Evolutionary conservation across 495 filamentous ascomycete species (phyloP), one percentile per base, ranked within the genome.

Genomic region (Aspergillus kassunensis): DNA sequence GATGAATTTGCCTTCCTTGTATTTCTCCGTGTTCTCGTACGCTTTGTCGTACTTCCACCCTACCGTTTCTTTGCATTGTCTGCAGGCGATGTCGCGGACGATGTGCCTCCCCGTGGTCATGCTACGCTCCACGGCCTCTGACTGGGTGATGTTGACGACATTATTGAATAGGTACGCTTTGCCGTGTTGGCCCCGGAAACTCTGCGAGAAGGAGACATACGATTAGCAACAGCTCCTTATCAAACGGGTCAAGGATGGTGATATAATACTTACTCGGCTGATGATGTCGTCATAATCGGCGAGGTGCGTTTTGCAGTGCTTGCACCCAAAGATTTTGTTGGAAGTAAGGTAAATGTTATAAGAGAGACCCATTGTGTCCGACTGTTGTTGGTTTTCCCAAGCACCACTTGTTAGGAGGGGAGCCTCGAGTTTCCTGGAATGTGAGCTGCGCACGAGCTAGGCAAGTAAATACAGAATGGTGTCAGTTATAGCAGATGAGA

Each of bases 41-140:
- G 93, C 93, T 72, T 95, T 95, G 69, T 98, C 93, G 72, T 98
- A 98, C 73, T 96, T 98, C 93, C 93, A 98, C 20, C 93, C 93
- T 46, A 98, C 93, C 42, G 85, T 88, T 65, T 88, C 85, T 58
- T 84, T 85, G 82, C 93, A 98, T 71, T 92, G 86, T 45, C 84
- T 76, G 72, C 93, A 98, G 34, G 68, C 68, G 60, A 98, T 96
- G 68, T 98, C 93, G 41, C 95, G 84, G 35, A 98, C 93, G 29
- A 97, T 77, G 66, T 98, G 93, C 30, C 87, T 78, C 40, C 93
- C 93, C 2, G 93, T 98, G n/a, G 95, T 98, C 93, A 98, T 98
- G 78, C 85, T 95, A 56, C 93, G 90, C 72, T 98, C 95, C 48
- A 80, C 81, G 11, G 92, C 82, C 35, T 95, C 89, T 56, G 82